Percentiles rank a stretch among this genome's conserved stretches.
Evolutionary conservation across 495 filamentous ascomycete genomes (phyloP).

Genomic region (Pseudoneurospora amorphoporcata): DNA sequence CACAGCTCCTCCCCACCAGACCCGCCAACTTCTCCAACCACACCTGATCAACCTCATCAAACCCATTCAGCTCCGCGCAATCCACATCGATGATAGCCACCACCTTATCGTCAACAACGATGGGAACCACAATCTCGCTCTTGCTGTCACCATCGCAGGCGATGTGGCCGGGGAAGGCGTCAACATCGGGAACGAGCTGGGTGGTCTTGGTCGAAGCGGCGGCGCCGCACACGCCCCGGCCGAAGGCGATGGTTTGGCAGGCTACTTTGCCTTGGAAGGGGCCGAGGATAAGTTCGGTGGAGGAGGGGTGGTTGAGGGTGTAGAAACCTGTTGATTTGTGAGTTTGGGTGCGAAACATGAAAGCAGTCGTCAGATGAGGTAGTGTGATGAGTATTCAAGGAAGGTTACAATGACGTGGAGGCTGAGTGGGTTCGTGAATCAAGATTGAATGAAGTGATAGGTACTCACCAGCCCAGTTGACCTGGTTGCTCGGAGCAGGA

Average conservation of each 20-base stretch:
- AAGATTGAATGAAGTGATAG: neutral
- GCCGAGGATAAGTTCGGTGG: constrained; percentile 58
- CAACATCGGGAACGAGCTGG: constrained; percentile 66
- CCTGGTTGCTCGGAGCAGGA: constrained; percentile 55
- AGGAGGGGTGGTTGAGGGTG: constrained; percentile 48
- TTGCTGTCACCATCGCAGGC: constrained; percentile 73
- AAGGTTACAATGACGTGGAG: too few relatives aligned
- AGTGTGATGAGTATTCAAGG: neutral
- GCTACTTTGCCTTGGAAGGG: constrained; percentile 86
- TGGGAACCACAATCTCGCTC: constrained; percentile 88
- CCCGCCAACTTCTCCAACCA: constrained; percentile 60
- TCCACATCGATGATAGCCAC: constrained; percentile 87
- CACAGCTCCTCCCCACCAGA: constrained; percentile 56
- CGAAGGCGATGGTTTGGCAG: constrained; percentile 74
- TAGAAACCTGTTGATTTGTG: constrained; percentile 54
- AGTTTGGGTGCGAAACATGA: too few relatives aligned
- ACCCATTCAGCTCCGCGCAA: constrained; percentile 59
- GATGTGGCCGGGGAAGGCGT: constrained; percentile 77
- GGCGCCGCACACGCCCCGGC: constrained; percentile 73
- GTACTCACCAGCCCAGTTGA: constrained; percentile 73
- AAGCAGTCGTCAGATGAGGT: neutral
- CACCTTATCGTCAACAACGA: constrained; percentile 45
- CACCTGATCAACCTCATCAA: constrained; percentile 62
- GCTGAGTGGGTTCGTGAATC: neutral
- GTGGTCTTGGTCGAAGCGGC: constrained; percentile 55